These are phyloP conservation scores for Sicyos baderoa DNA, from an alignment of 306 rosid species.

Conservation along the genomic window DNA sequence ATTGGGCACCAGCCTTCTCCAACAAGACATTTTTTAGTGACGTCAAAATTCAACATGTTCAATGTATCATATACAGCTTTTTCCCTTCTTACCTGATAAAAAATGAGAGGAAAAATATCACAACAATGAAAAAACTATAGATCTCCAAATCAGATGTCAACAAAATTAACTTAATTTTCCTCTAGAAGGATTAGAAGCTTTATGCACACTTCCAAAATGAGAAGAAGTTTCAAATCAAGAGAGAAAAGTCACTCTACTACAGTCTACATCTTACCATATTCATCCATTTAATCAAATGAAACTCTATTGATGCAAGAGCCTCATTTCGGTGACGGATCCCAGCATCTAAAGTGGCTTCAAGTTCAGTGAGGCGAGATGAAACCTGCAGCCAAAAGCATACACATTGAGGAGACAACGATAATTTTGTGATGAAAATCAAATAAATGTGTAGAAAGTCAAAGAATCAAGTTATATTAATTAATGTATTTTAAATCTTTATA, in stretches of 20 bases:
- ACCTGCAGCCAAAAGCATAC: constrained; percentile 39
- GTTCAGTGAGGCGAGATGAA: constrained; percentile 73
- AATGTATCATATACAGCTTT: constrained; percentile 92
- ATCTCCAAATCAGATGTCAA: background rate
- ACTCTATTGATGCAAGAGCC: constrained; percentile 67
- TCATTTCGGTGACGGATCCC: constrained; percentile 85
- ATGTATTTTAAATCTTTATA: background rate
- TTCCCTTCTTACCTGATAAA: constrained; percentile 87
- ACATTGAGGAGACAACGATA: background rate
- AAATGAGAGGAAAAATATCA: constrained; percentile 30
- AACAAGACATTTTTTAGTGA: constrained; percentile 95
- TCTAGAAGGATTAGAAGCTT: background rate
- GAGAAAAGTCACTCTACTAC: constrained; percentile 2
- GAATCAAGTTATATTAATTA: background rate
- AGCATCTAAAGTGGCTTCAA: constrained; percentile 85
- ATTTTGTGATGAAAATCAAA: background rate
- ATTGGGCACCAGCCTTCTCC: constrained; percentile 99
- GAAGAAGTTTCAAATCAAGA: background rate
- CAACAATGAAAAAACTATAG: constrained; percentile 1
- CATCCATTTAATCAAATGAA: constrained; percentile 80
- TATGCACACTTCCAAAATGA: background rate
- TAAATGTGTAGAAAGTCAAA: background rate
- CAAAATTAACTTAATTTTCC: background rate
- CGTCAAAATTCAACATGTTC: constrained; percentile 95
- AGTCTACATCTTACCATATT: constrained; percentile 64